A percentile compares a stretch with the other conserved stretches of the same genome.
phyloP scores from a whole-genome alignment of 192 early-diverging fungal genomes.

The Gaertneriomyces sp. region DNA sequence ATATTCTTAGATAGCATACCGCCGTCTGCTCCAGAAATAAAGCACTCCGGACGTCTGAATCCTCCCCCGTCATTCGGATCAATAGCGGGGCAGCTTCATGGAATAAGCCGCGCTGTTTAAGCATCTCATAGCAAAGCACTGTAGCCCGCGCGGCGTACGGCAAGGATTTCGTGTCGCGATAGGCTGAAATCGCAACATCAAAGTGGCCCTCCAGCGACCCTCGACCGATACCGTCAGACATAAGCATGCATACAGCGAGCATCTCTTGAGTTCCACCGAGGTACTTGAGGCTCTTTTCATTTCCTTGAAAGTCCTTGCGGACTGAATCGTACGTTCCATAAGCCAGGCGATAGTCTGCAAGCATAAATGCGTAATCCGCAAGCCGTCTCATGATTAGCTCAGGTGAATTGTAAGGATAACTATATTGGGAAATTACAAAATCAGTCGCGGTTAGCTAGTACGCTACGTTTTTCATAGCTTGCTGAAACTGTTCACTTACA shows the following conservation, averaged over 20 bases:
- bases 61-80: conserved; percentile 73
- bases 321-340: conserved; percentile 85
- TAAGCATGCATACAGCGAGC: conserved; percentile 78
- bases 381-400: conserved; percentile 90
- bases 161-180: conserved; percentile 53
- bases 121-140: conserved; percentile 77
- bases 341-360: conserved; percentile 89
- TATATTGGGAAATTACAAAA: neutral
- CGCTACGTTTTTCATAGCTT: neutral
- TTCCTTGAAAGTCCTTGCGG: conserved; percentile 77
- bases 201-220: conserved; percentile 19
- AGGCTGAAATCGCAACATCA: conserved; percentile 62
- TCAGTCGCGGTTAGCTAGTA: neutral
- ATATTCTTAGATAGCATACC: conserved; percentile 63
- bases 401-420: conserved; percentile 60
- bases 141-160: conserved; percentile 71
- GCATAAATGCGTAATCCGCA: conserved; percentile 96
- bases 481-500: conserved; percentile 14
- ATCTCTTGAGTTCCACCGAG: conserved; percentile 68
- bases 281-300: conserved; percentile 42
- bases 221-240: conserved; percentile 38
- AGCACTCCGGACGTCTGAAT: conserved; percentile 71
- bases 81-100: conserved; percentile 59
- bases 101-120: conserved; percentile 66
- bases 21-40: conserved; percentile 90